Conservation (phyloP, 108 stramenopile genomes). For the Ochromonas danica region DNA sequence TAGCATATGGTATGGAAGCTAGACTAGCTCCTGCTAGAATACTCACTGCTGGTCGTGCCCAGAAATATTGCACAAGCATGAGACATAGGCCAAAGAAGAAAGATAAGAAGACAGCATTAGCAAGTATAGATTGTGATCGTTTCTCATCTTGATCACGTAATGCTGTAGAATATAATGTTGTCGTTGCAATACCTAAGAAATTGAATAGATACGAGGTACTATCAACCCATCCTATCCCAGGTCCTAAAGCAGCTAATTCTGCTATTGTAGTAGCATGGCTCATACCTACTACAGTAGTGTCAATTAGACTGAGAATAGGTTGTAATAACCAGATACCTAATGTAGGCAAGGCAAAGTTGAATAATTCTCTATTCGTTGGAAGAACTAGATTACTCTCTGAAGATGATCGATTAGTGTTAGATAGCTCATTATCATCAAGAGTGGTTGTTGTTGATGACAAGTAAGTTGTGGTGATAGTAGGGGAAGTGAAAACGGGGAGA, state of each 20-base stretch:
- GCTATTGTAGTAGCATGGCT: constrained; percentile 41
- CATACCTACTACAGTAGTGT: constrained; percentile 80
- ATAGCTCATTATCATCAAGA: too few relatives aligned
- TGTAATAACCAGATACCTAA: constrained; percentile 74
- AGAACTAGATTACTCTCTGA: too few relatives aligned
- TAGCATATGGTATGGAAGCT: constrained; percentile 55
- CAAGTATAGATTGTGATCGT: background rate
- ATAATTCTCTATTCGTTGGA: too few relatives aligned
- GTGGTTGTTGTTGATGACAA: too few relatives aligned
- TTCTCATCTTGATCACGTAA: constrained; percentile 61
- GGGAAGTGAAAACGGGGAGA: too few relatives aligned
- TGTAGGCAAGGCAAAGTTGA: constrained; percentile 48
- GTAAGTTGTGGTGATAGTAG: too few relatives aligned
- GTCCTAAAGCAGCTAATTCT: constrained; percentile 86
- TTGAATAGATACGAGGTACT: constrained; percentile 69
- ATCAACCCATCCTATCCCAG: constrained; percentile 52
- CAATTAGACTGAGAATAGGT: constrained; percentile 83
- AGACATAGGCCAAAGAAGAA: background rate
- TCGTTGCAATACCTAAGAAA: constrained; percentile 85
- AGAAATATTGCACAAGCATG: background rate
- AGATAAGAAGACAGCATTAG: background rate
- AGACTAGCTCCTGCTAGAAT: background rate
- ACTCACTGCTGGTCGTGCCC: background rate
- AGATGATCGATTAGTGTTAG: too few relatives aligned
- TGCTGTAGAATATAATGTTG: constrained; percentile 74